These are phyloP conservation scores for Geotrichum candidum DNA, from an alignment of 1,139 yeast species.

Conservation along the genomic window DNA sequence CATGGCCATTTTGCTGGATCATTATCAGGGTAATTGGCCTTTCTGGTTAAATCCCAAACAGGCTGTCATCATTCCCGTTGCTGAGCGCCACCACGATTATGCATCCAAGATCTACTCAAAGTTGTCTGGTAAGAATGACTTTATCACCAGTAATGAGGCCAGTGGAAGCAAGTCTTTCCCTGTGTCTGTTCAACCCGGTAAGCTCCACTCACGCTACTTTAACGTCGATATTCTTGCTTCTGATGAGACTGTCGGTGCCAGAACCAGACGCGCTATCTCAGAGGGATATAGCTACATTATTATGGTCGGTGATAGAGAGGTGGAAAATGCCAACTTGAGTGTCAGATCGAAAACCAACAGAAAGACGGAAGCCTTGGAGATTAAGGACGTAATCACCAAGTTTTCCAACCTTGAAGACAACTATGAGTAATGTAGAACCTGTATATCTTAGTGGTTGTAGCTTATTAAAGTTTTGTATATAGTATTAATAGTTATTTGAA, in stretches of 20 bases:
- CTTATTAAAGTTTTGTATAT: conserved; percentile 2
- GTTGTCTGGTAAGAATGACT: conserved; percentile 42
- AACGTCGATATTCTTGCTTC: conserved; percentile 71
- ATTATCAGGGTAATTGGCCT: conserved; percentile 94
- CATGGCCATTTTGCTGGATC: conserved; percentile 84
- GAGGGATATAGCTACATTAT: conserved; percentile 77
- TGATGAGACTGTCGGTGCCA: conserved; percentile 69
- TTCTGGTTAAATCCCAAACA: conserved; percentile 97
- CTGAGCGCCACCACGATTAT: conserved; percentile 47
- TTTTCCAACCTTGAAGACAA: conserved; percentile 29
- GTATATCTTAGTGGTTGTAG: background rate
- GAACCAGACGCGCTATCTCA: conserved; percentile 71
- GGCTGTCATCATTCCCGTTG: conserved; percentile 78
- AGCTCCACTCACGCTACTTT: conserved; percentile 55
- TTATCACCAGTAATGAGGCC: background rate
- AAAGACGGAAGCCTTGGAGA: conserved; percentile 33
- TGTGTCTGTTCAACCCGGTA: conserved; percentile 17
- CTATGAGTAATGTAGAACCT: conserved; percentile 14
- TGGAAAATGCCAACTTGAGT: conserved; percentile 54
- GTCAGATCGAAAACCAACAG: conserved; percentile 59
- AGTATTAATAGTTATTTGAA: background rate
- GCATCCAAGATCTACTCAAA: conserved; percentile 47
- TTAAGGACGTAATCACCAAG: conserved; percentile 27
- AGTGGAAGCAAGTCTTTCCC: background rate
- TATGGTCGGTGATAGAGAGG: conserved; percentile 83